Evolutionary conservation across 116 monocot species (phyloP), one percentile per base, ranked within the genome.

Genomic region (Phalaenopsis hybrid): DNA sequence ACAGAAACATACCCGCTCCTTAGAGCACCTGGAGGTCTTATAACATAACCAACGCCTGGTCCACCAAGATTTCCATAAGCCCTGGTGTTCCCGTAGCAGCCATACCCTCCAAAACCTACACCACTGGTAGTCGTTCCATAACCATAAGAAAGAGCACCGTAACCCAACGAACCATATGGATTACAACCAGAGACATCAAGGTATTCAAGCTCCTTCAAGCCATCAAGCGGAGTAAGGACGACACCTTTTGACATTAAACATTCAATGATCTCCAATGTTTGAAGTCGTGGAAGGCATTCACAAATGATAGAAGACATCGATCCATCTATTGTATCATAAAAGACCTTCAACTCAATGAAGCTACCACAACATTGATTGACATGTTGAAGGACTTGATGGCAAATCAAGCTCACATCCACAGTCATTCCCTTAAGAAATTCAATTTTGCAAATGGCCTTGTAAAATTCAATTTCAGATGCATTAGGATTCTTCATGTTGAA

Each of bases 101-200:
- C 28, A 28, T 28, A 28, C 28, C 28, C 28, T 28, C 28, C 28
- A 28, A 28, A 28, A 28, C 28, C 28, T 28, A 28, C 28, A 28
- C 31, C 31, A 31, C 0, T 31, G 31, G 31, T 31, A 31, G 31
- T 31, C 31, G 31, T 31, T 31, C 31, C 31, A 31, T 31, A 31
- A 31, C 31, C 31, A 31, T 31, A 31, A 31, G 31, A 0, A 31
- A 31, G 31, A 31, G 31, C 31, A 31, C 31, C 31, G 31, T 28
- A 31, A 31, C 31, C 31, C 31, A 0, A 31, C 31, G 31, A 31
- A 31, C 31, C 31, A 31, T 31, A 31, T 31, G 31, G 31, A 31
- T 31, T 31, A 28, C 81, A 85, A 1, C 91, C 89, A 43, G 93
- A 91, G 44, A 93, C 89, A 46, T 93, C 93, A 68, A 93, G 85